Percentiles rank a stretch among this genome's conserved stretches.
These are phyloP conservation scores for Aureobasidium zeae DNA, from an alignment of 2,329 filamentous ascomycete species.

Conservation along the genomic window DNA sequence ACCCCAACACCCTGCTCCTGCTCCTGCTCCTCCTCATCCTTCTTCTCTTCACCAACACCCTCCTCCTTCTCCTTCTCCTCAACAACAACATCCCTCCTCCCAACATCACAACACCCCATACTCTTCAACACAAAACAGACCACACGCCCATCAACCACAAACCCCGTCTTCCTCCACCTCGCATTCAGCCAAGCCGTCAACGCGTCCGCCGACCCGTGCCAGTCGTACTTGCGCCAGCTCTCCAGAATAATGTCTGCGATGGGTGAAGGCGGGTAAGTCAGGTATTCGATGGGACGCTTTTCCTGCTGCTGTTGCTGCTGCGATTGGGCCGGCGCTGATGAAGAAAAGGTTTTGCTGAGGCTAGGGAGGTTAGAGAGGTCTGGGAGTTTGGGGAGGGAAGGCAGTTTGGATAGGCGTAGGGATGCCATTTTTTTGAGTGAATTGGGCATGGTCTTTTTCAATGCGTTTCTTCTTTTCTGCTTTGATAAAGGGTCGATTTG, in stretches of 20 bases:
- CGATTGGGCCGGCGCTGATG: neutral
- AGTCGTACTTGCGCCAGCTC: slow-evolving; percentile 21
- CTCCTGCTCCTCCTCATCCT: too few species aligned
- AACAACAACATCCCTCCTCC: too few species aligned
- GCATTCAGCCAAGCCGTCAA: slow-evolving; percentile 24
- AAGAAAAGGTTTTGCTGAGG: neutral
- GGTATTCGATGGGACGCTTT: neutral
- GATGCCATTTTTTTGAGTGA: neutral
- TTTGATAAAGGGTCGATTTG: too few species aligned
- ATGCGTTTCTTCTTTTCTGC: neutral
- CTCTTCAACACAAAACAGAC: slow-evolving; percentile 21
- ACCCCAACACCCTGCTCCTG: too few species aligned
- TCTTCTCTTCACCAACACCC: too few species aligned
- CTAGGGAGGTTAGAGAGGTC: neutral
- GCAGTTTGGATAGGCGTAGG: too few species aligned
- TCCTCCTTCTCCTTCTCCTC: too few species aligned
- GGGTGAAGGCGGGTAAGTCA: slow-evolving; percentile 15
- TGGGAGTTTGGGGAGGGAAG: neutral
- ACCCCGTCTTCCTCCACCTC: slow-evolving; percentile 23
- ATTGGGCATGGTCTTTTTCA: neutral
- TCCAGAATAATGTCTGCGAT: slow-evolving; percentile 20
- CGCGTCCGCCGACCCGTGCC: slow-evolving; percentile 21
- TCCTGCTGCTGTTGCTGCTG: neutral
- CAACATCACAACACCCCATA: too few species aligned
- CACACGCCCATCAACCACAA: slow-evolving; percentile 20